These are phyloP conservation scores for Phialemonium atrogriseum DNA, from an alignment of 2,329 filamentous ascomycete genomes.

Conservation along the genomic window DNA sequence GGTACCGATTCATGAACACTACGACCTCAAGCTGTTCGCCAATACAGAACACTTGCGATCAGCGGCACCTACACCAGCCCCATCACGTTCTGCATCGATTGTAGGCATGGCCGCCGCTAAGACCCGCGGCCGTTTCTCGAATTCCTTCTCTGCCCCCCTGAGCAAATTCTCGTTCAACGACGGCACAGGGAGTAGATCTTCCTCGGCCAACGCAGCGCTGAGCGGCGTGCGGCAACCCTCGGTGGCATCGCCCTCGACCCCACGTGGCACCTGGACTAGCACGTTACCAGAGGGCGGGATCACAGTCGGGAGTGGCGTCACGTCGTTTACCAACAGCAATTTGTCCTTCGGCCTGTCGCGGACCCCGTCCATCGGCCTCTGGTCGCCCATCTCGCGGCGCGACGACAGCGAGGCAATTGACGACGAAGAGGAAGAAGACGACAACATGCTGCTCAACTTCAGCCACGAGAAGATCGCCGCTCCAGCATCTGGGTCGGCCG, in stretches of 20 bases:
- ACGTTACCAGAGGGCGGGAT: slow-evolving; percentile 23
- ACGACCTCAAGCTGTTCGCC: slow-evolving; percentile 67
- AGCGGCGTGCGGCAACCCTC: slow-evolving; percentile 25
- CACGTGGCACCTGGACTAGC: slow-evolving; percentile 16
- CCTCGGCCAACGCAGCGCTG: slow-evolving; percentile 33
- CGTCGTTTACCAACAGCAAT: slow-evolving; percentile 18
- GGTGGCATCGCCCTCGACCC: slow-evolving; percentile 9
- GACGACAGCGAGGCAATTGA: slow-evolving; percentile 23
- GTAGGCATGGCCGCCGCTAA: slow-evolving; percentile 17
- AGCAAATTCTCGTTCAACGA: slow-evolving; percentile 14
- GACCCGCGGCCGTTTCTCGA: slow-evolving; percentile 32
- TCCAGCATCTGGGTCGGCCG: not conserved
- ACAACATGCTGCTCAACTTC: slow-evolving; percentile 44
- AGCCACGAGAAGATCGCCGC: slow-evolving; percentile 25
- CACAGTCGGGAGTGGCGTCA: slow-evolving; percentile 30
- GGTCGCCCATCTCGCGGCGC: slow-evolving; percentile 30
- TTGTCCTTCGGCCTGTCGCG: slow-evolving; percentile 20
- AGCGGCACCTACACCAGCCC: slow-evolving; percentile 22
- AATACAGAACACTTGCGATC: slow-evolving; percentile 65
- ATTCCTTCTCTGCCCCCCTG: slow-evolving; percentile 28
- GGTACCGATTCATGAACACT: slow-evolving; percentile 50
- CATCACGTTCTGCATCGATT: slow-evolving; percentile 21
- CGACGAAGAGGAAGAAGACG: slow-evolving; percentile 41
- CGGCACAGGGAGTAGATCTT: slow-evolving; percentile 29
- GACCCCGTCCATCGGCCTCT: slow-evolving; percentile 36